phyloP scores from a whole-genome alignment of 495 filamentous ascomycete species.

The Margaritispora aquatica region DNA sequence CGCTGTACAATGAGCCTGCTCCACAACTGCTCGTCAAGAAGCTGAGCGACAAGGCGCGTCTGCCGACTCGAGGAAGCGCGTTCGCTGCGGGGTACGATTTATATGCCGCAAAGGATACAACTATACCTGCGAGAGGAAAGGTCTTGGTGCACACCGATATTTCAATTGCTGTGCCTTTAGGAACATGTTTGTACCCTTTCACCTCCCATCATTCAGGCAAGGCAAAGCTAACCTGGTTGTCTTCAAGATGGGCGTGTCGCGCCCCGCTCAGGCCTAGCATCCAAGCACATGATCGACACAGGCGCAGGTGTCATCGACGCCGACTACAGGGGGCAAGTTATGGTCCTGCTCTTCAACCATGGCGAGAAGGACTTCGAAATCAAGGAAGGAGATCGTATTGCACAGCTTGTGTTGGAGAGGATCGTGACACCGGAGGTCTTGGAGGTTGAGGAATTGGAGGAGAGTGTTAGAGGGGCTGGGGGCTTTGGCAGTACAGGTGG shows the following conservation, averaged over 20 bases:
- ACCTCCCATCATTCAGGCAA: too few species aligned
- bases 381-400: constrained; percentile 80
- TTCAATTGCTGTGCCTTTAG: constrained; percentile 77
- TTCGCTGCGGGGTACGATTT: constrained; percentile 93
- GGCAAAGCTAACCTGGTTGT: constrained; percentile 53
- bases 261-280: constrained; percentile 83
- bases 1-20: constrained; percentile 15
- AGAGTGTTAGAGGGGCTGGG: constrained; percentile 82
- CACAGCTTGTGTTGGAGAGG: constrained; percentile 88
- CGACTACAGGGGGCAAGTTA: constrained; percentile 91
- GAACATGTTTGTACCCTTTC: constrained; percentile 61
- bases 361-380: constrained; percentile 74
- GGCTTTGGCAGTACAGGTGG: constrained; percentile 90
- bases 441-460: constrained; percentile 82
- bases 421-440: constrained; percentile 88
- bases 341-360: constrained; percentile 92
- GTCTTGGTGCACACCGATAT: constrained; percentile 86
- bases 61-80: constrained; percentile 81
- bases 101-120: constrained; percentile 64
- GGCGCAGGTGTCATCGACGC: constrained; percentile 96
- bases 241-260: constrained; percentile 79
- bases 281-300: constrained; percentile 90
- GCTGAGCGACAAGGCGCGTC: constrained; percentile 60
- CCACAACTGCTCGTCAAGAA: constrained; percentile 59
- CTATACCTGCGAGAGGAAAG: constrained; percentile 76